phyloP scores from a whole-genome alignment of 108 stramenopile genomes.

The Cylindrotheca closterium region DNA sequence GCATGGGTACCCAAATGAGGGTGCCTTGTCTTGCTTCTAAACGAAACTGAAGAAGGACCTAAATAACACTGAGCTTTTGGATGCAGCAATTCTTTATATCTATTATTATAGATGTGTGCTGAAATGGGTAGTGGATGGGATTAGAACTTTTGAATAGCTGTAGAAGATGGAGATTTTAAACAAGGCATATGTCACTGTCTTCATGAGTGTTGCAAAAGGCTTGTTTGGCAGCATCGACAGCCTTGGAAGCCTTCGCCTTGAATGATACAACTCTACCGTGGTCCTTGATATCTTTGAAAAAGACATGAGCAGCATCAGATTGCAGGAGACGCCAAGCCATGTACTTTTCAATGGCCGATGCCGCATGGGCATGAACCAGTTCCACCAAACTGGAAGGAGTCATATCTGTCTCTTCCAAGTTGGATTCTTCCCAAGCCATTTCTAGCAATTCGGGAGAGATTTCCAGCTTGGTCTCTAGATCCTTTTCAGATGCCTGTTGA shows the following conservation, averaged over 20 bases:
- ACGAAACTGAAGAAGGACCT: no score
- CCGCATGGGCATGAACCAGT: constrained; percentile 50
- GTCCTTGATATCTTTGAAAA: constrained; percentile 57
- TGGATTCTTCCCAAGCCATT: constrained; percentile 63
- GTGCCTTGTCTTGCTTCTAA: no score
- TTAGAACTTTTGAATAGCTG: no score
- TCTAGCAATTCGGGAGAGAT: constrained; percentile 46
- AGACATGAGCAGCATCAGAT: constrained; percentile 42
- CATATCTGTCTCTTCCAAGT: constrained; percentile 31
- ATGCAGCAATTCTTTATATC: no score
- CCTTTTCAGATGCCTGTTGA: constrained; percentile 34
- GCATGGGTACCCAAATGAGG: no score
- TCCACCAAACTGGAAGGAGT: constrained; percentile 43
- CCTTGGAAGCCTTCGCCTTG: constrained; percentile 59
- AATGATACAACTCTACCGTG: constrained; percentile 48
- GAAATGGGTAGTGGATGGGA: no score
- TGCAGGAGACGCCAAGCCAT: constrained; percentile 47
- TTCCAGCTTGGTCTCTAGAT: constrained; percentile 37
- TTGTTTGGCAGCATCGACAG: constrained; percentile 50
- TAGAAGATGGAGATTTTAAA: constrained; percentile 9
- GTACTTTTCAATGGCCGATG: constrained; percentile 61
- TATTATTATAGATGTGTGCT: no score
- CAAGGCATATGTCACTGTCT: constrained; percentile 21
- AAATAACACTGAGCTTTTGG: no score
- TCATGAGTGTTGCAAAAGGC: constrained; percentile 26